phyloP scores from a whole-genome alignment of 2,329 filamentous ascomycete species.

The Chaetoscypha palmicola region DNA sequence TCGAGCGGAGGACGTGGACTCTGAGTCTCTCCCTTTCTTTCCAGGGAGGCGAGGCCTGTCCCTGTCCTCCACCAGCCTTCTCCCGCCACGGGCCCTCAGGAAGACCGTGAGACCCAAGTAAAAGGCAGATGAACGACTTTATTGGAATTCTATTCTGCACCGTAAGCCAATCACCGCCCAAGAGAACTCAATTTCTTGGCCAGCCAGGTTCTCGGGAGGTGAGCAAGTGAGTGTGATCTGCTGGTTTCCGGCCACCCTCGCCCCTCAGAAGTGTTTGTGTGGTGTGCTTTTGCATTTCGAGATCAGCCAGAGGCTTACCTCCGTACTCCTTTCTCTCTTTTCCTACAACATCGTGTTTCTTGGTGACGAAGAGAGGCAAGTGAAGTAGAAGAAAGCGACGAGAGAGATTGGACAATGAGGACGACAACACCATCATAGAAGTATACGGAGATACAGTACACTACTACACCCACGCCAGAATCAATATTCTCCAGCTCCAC shows the following conservation, averaged over 20 bases:
- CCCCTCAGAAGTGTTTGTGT: not conserved
- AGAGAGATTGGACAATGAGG: too few relatives aligned
- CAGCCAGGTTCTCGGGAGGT: not conserved
- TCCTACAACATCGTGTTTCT: not conserved
- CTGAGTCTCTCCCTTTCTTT: not conserved
- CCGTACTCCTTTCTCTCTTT: not conserved
- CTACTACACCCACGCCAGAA: not conserved
- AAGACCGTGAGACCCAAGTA: conserved; percentile 3
- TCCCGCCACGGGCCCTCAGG: not conserved
- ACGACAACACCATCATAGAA: not conserved
- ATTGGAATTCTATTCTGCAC: conserved; percentile 5
- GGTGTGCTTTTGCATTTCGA: too few relatives aligned
- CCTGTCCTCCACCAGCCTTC: not conserved
- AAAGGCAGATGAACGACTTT: not conserved
- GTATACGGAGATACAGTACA: too few relatives aligned
- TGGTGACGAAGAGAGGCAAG: not conserved
- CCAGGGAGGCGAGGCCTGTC: not conserved
- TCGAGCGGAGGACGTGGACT: not conserved
- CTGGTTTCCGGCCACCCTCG: not conserved
- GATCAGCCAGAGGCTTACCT: too few relatives aligned
- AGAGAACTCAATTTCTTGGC: conserved; percentile 1
- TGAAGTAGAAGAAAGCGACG: not conserved
- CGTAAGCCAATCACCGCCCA: conserved; percentile 11
- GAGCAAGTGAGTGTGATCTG: not conserved
- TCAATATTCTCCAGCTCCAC: not conserved